These are phyloP conservation scores for Tardiomyces depauwii DNA, from an alignment of 1,139 yeast species.

Conservation along the genomic window DNA sequence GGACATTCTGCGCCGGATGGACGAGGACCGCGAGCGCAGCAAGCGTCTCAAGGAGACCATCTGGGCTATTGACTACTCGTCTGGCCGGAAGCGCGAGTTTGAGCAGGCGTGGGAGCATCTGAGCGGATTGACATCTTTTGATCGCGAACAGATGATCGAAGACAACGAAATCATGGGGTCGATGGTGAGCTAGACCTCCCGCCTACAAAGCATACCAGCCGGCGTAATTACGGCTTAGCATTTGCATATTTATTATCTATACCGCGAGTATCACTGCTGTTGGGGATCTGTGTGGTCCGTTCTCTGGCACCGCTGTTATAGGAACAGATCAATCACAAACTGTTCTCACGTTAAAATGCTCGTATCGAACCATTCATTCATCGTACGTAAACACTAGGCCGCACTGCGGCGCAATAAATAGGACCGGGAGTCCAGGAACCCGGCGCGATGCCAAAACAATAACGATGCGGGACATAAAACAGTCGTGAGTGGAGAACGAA, in stretches of 20 bases:
- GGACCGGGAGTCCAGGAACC: not conserved
- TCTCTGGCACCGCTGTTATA: too few relatives aligned
- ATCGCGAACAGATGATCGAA: slow-evolving; percentile 42
- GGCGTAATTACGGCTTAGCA: too few relatives aligned
- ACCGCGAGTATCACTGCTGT: too few relatives aligned
- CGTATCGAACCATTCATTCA: too few relatives aligned
- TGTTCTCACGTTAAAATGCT: too few relatives aligned
- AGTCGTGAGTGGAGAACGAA: not conserved
- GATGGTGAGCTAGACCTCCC: not conserved
- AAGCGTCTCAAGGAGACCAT: slow-evolving; percentile 65
- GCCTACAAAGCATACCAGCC: too few relatives aligned
- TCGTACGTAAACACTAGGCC: too few relatives aligned
- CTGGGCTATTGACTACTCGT: slow-evolving; percentile 51
- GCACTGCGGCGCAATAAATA: not conserved
- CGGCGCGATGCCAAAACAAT: not conserved
- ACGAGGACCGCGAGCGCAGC: slow-evolving; percentile 77
- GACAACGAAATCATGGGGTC: slow-evolving; percentile 32
- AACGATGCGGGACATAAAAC: not conserved
- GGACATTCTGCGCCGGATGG: slow-evolving; percentile 57
- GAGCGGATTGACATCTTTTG: slow-evolving; percentile 35
- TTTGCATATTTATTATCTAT: too few relatives aligned
- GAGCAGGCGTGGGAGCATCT: slow-evolving; percentile 43
- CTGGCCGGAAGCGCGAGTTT: slow-evolving; percentile 46
- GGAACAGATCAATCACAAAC: too few relatives aligned
- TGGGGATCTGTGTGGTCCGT: too few relatives aligned